Evolutionary conservation across 306 rosid genomes (phyloP), one percentile per base, ranked within the genome.

Genomic region (Rosa persica): DNA sequence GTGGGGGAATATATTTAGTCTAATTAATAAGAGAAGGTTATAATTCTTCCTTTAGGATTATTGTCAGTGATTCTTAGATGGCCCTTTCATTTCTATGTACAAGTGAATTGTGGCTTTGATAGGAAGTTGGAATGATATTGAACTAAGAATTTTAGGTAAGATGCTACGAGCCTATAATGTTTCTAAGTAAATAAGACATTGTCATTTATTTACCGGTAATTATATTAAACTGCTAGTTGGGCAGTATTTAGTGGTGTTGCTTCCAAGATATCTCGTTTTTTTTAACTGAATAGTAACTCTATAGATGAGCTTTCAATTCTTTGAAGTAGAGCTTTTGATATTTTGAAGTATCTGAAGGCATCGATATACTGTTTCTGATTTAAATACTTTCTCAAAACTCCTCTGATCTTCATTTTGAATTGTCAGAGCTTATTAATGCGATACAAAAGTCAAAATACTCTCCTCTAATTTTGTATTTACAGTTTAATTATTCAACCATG

Each of bases 41-140:
- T 10, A 16, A 73, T 54, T 55, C 15, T 27, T 38, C 77, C 22
- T 3, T 12, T 46, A 12, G 66, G 67, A 22, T 54, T 39, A n/a
- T 52, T 6, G 47, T 38, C 6, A 8, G 25, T 58, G 47, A 34
- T 49, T 51, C 60, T 12, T 17, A 72, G 36, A 73, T 55, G 51
- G 15, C 51, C 22, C 36, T 73, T 57, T 6, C 0, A 10, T 11
- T n/a, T 12, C 39, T 42, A 15, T 23, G 17, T 42, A 42, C 54
- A 74, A 42, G 69, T 74, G 69, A 58, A 64, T 57, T 74, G 38
- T 54, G 25, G 44, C 51, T 40, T 70, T 39, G 40, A 23, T 74
- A 8, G 25, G 69, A 58, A 57, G 65, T 72, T 72, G 76, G 30
- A 52, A 73, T 36, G 67, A 12, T 38, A 38, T 54, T 73, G 66